Base-by-base conservation (phyloP, 371 early-diverging fungal species). In the Blyttiomyces sp. region DNA sequence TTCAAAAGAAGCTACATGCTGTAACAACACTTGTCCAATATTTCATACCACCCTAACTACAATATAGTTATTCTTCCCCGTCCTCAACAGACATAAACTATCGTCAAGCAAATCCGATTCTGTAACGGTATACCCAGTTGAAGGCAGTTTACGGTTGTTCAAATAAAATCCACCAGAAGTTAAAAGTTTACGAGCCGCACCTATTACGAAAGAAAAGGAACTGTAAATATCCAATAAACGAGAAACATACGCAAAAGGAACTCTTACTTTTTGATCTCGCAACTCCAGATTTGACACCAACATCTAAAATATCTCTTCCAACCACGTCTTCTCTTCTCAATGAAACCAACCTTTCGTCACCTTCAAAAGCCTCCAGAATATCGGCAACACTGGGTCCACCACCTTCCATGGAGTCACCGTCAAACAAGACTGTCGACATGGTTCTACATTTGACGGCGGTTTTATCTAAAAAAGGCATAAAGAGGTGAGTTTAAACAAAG, bases 341-440 rank as follows among this genome's bases (percentile, higher is more conserved):
- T 3, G 69, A 49, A 0, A 79, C 70, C 62, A 91, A 71, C 13
- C 91, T 72, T 19, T 70, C 68, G 31, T 92, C 92, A 43, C 81
- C 66, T 24, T 74, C 72, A 66, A 94, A 92, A 0, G 92, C 92
- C 1, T 80, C 71, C 5, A 84, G 72, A 55, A 94, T 81, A 24
- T 87, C 85, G 21, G 73, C 63, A 1, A 79, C 82, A 1, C 74
- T 63, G 23, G 74, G 68, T 9, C 75, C 66, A 5, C 73, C 69
- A 3, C 81, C 33, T n/a, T 11, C 39, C 39, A 39, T 39, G 39
- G 59, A 27, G 11, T 51, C 57, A 1, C 59, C 43, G 50, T 79
- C 92, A 71, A 87, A 93, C 34, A 93, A 64, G 1, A 91, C 86
- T 39, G 74, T 62, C 2, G 90, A 87, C 19, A 88, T 88, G 16